A percentile compares a stretch with the other conserved stretches of the same genome.
Conservation (phyloP, 257 asterid genomes). For the Rubia yunnanensis region DNA sequence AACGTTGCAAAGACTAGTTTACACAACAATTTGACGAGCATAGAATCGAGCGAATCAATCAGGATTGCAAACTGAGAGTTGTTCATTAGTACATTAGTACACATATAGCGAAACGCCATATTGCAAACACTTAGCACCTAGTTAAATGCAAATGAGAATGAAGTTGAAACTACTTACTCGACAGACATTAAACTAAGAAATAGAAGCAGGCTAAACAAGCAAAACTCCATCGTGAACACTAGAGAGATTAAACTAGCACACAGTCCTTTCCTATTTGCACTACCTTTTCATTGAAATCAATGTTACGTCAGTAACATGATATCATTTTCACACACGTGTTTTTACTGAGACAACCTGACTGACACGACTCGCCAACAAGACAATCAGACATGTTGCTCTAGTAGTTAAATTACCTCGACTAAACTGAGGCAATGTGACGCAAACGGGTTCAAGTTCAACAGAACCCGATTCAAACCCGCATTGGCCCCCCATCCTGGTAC, state of each 20-base stretch:
- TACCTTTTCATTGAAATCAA: not conserved
- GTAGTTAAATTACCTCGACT: slow-evolving; percentile 8
- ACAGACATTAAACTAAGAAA: not conserved
- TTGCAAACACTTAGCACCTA: no score
- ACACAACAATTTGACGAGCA: no score
- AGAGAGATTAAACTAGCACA: no score
- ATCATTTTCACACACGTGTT: no score
- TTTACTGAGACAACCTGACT: no score
- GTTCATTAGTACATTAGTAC: no score
- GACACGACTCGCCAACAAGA: no score
- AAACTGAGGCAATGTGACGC: slow-evolving; percentile 29
- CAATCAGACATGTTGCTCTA: no score
- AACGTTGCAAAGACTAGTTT: no score
- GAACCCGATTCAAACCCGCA: slow-evolving; percentile 43
- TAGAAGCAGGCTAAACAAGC: no score
- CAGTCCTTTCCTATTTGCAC: not conserved
- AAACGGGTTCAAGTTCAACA: slow-evolving; percentile 27
- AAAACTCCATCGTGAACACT: not conserved
- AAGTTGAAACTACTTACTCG: not conserved
- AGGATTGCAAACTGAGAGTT: no score
- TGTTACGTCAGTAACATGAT: not conserved
- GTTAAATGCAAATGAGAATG: not conserved
- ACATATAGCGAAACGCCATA: not conserved
- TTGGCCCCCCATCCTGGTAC: slow-evolving; percentile 38
- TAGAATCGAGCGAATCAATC: no score